These are phyloP conservation scores for Pichiaceae sp. DNA, from an alignment of 1,139 yeast genomes.

Conservation along the genomic window DNA sequence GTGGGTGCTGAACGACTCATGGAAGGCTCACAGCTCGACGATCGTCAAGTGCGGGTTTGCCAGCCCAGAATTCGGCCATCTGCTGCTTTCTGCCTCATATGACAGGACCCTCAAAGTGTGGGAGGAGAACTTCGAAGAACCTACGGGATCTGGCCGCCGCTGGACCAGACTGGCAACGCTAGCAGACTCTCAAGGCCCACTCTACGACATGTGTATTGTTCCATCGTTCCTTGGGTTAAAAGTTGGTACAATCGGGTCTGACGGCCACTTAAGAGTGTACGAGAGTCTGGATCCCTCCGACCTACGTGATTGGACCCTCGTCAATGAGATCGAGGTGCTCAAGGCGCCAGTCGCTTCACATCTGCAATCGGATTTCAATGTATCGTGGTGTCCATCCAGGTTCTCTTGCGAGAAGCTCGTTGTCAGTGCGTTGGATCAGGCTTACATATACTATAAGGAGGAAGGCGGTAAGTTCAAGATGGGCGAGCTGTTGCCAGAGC, in stretches of 20 bases:
- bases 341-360: conserved; percentile 57
- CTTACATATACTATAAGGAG: conserved; percentile 60
- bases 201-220: conserved; percentile 84
- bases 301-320: conserved; percentile 70
- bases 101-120: conserved; percentile 85
- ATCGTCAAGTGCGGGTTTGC: conserved; percentile 86
- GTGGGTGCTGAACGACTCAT: conserved; percentile 79
- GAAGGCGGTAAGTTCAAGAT: conserved; percentile 36
- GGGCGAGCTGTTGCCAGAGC: conserved; percentile 53
- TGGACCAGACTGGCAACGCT: conserved; percentile 73
- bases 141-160: conserved; percentile 66
- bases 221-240: conserved; percentile 80
- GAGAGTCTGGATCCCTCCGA: conserved; percentile 88
- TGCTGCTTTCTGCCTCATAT: conserved; percentile 81
- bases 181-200: conserved; percentile 82
- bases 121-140: conserved; percentile 83
- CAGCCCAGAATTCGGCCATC: conserved; percentile 83
- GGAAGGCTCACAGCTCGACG: conserved; percentile 94
- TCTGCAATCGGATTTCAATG: conserved; percentile 76
- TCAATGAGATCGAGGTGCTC: conserved; percentile 65
- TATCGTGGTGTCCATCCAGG: conserved; percentile 92
- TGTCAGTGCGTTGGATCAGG: conserved; percentile 83
- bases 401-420: conserved; percentile 74
- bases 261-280: conserved; percentile 78
- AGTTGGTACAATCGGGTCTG: conserved; percentile 83